Conservation (phyloP, 140 eudicot species). For the Senecio squalidus region DNA sequence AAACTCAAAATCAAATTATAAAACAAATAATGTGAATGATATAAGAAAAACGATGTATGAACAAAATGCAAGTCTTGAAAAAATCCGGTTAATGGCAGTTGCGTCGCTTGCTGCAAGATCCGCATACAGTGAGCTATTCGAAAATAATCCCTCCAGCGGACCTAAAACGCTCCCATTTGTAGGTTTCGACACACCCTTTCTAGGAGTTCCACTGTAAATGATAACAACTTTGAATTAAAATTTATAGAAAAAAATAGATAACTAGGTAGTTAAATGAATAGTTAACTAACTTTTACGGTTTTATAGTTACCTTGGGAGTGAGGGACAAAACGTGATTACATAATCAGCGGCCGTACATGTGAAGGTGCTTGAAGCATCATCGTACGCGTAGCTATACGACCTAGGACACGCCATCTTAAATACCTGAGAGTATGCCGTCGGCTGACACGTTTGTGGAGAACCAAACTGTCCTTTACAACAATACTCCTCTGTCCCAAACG, state of each 20-base stretch:
- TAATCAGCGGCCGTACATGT: slow-evolving; percentile 69
- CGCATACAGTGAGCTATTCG: slow-evolving; percentile 31
- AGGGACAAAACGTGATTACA: slow-evolving; percentile 66
- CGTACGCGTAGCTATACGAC: slow-evolving; percentile 75
- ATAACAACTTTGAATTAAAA: background rate
- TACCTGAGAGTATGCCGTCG: slow-evolving; percentile 60
- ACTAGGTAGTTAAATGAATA: background rate
- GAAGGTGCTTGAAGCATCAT: slow-evolving; percentile 78
- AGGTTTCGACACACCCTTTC: slow-evolving; percentile 12
- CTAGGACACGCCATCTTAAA: slow-evolving; percentile 77
- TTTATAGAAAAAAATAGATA: background rate
- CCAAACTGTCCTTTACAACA: slow-evolving; percentile 61
- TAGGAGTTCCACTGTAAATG: slow-evolving; percentile 10
- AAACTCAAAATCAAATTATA: slow-evolving; percentile 11
- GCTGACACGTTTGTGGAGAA: slow-evolving; percentile 57
- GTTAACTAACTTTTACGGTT: background rate
- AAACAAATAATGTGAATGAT: background rate
- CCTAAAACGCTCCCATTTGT: slow-evolving; percentile 1
- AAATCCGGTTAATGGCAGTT: background rate
- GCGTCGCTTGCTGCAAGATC: slow-evolving; percentile 21
- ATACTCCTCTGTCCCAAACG: slow-evolving; percentile 58
- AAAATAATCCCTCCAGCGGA: slow-evolving; percentile 21
- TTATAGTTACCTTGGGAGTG: slow-evolving; percentile 37
- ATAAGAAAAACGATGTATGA: background rate
- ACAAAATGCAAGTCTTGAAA: slow-evolving; percentile 3